Evolutionary conservation across 805 yeast genomes (phyloP), one percentile per base, ranked within the genome.

Genomic region (Candida morakotiae): DNA sequence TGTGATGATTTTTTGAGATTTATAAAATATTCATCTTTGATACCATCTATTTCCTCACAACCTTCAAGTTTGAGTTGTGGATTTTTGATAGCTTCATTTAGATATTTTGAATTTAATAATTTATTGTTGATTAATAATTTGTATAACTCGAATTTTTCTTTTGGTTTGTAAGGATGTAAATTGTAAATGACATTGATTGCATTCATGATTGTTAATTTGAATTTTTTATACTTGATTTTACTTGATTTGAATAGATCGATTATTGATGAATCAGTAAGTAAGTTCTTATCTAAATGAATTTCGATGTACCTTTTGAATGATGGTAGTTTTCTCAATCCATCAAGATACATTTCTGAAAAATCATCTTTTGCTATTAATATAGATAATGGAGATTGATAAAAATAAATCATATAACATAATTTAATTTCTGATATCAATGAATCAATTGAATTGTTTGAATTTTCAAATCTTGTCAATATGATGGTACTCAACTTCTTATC

Each of bases 381-480:
- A 9, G 65, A 47, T 14, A 59, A 52, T 9, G 65, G 64, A 54
- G 58, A 61, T 48, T 55, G 69, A 45, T 64, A 67, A 43, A 61
- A 67, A 40, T 63, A 60, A 16, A 62, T 62, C 69, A 66, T 62
- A 43, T 62, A 58, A 29, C 60, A 43, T 28, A 67, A 40, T 37
- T 62, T 63, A 28, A 67, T 50, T 41, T 64, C 67, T 3, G 67
- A 52, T 11, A 65, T 54, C 33, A 67, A 50, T 23, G 57, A 48
- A 41, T 67, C 72, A 33, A 67, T 63, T 9, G 72, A 67, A 40
- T 64, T 66, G 45, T 64, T 66, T 24, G 67, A 51, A 42, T 59
- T 55, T 32, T 58, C 56, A 37, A 66, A 67, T 26, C 73, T 44
- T 27, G 50, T 50, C 27, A 61, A 45, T 10, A 67, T 48, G 9